Conservation (phyloP, 148 eudicot species). For the Limonium bicolor region DNA sequence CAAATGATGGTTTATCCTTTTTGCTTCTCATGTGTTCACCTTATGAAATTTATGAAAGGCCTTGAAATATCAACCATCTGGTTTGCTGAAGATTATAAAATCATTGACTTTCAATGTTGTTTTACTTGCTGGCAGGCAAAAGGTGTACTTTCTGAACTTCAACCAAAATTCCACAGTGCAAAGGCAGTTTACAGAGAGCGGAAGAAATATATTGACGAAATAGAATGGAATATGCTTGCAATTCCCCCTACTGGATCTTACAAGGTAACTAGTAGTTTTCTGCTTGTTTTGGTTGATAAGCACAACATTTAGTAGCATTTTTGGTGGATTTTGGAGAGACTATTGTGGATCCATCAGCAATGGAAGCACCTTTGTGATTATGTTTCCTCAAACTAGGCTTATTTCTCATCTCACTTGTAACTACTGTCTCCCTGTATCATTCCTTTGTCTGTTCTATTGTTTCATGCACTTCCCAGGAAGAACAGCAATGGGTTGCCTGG, state of each 20-base stretch:
- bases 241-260: constrained; percentile 79
- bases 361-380: too few relatives aligned
- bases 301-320: too few relatives aligned
- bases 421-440: too few relatives aligned
- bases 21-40: too few relatives aligned
- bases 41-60: too few relatives aligned
- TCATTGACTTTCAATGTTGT: neutral
- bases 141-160: constrained; percentile 85
- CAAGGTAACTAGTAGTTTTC: constrained; percentile 26
- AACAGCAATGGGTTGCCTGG: constrained; percentile 92
- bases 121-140: constrained; percentile 60
- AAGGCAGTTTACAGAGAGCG: constrained; percentile 93
- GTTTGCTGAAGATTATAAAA: too few relatives aligned
- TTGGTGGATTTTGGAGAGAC: neutral
- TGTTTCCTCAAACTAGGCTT: too few relatives aligned
- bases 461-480: constrained; percentile 65
- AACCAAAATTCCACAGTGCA: constrained; percentile 91
- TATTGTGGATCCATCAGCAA: too few relatives aligned
- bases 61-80: too few relatives aligned
- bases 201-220: constrained; percentile 87
- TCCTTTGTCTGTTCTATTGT: constrained; percentile 9
- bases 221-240: constrained; percentile 98
- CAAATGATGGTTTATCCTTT: too few relatives aligned
- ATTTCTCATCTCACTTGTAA: too few relatives aligned
- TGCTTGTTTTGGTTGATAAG: too few relatives aligned